Evolutionary conservation across 192 early-diverging fungal genomes (phyloP).

Genomic region (Glomus cerebriforme): DNA sequence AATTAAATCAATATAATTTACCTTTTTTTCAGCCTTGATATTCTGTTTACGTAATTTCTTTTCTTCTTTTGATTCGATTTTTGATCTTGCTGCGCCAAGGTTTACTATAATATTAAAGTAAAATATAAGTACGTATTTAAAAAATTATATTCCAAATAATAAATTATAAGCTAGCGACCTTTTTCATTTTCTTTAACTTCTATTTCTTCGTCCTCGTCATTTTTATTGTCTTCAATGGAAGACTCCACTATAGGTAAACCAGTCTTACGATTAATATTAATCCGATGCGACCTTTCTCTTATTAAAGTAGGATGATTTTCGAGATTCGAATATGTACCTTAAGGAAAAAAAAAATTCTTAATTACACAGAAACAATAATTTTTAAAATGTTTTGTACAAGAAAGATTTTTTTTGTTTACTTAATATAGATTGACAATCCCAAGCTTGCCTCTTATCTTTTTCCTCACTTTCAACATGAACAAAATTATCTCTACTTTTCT

Average conservation of each 20-base stretch:
- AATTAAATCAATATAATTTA: conserved; percentile 30
- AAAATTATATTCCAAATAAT: background rate
- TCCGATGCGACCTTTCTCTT: conserved; percentile 58
- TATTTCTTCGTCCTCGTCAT: conserved; percentile 38
- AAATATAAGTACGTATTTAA: background rate
- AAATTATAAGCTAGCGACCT: background rate
- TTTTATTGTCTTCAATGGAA: conserved; percentile 32
- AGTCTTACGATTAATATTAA: conserved; percentile 71
- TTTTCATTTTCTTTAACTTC: conserved; percentile 15
- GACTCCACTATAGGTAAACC: conserved; percentile 60
- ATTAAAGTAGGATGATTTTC: conserved; percentile 92
- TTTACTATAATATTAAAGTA: conserved; percentile 50
- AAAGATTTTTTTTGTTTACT: conserved; percentile 39
- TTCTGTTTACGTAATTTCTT: conserved; percentile 88
- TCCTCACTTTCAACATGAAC: conserved; percentile 49
- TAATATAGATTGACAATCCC: conserved; percentile 93
- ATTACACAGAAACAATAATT: background rate
- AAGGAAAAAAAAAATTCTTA: background rate
- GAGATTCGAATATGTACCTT: conserved; percentile 85
- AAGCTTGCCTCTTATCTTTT: conserved; percentile 58
- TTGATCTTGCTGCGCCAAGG: conserved; percentile 70
- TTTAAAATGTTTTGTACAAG: background rate
- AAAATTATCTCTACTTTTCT: conserved; percentile 50
- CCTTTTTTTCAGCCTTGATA: conserved; percentile 81
- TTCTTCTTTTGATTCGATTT: conserved; percentile 88